Percentiles rank a stretch among this genome's conserved stretches.
Evolutionary conservation across 768 basidiomycete species (phyloP).

Genomic region (Termitomyces sp.): DNA sequence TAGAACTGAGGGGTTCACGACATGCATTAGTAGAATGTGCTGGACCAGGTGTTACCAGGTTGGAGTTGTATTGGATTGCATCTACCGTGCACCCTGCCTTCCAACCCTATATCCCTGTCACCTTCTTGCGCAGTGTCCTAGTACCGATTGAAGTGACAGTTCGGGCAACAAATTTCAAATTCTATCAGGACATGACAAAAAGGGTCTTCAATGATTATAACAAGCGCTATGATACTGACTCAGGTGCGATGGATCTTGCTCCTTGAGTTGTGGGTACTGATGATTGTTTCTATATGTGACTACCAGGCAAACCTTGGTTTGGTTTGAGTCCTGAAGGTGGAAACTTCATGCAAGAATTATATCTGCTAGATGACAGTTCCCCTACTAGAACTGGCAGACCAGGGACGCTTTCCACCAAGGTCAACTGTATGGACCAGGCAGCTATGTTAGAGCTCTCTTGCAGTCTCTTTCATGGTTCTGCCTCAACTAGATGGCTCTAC

Average conservation of each 20-base stretch:
- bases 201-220: not conserved
- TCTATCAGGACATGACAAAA: not conserved
- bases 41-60: not conserved
- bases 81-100: not conserved
- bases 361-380: not conserved
- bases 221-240: not conserved
- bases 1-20: not conserved
- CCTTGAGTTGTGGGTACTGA: not conserved
- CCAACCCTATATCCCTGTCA: not conserved
- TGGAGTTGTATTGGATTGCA: slow-evolving; percentile 3
- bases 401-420: not conserved
- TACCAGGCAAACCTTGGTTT: not conserved
- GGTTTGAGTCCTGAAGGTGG: not conserved
- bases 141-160: not conserved
- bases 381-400: not conserved
- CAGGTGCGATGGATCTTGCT: not conserved
- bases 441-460: not conserved
- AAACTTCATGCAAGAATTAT: not conserved
- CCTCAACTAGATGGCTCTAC: not conserved
- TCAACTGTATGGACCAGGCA: slow-evolving; percentile 3
- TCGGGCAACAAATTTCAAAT: not conserved
- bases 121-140: not conserved
- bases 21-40: not conserved
- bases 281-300: not conserved
- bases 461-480: not conserved